Evolutionary conservation across 805 yeast species (phyloP).

Genomic region (Wickerhamiella bombiphila): DNA sequence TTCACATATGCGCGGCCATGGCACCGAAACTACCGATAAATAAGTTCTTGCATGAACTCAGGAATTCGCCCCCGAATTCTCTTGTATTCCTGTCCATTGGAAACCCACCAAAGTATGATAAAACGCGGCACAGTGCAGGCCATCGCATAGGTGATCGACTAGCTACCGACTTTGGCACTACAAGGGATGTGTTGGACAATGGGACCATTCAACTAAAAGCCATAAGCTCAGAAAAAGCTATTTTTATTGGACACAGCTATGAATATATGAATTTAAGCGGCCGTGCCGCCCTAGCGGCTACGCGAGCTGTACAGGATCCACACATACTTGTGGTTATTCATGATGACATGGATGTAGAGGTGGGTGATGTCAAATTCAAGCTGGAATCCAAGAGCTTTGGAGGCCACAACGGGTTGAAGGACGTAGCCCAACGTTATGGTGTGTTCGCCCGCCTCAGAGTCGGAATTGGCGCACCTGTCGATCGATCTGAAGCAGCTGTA

Average conservation of each 20-base stretch:
- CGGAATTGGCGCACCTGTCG: constrained; percentile 61
- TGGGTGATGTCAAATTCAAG: constrained; percentile 55
- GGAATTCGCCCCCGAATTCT: constrained; percentile 8
- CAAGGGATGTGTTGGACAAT: constrained; percentile 7
- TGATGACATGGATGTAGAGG: constrained; percentile 57
- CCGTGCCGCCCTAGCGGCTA: constrained; percentile 26
- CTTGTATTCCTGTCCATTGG: constrained; percentile 39
- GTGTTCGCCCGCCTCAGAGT: constrained; percentile 52
- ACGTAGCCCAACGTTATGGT: constrained; percentile 34
- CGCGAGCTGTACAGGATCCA: constrained; percentile 15
- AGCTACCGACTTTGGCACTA: constrained; percentile 1
- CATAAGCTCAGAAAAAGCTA: constrained; percentile 6
- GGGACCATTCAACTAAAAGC: constrained; percentile 3
- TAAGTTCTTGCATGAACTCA: constrained; percentile 12
- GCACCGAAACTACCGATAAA: constrained; percentile 13
- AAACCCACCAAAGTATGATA: constrained; percentile 48
- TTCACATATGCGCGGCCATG: constrained; percentile 7
- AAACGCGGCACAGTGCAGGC: constrained; percentile 71
- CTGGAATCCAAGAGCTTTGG: constrained; percentile 46
- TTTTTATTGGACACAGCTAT: constrained; percentile 37
- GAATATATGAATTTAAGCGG: constrained; percentile 65
- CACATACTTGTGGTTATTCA: constrained; percentile 41
- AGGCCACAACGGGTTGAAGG: constrained; percentile 75
- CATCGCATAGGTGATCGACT: constrained; percentile 25
- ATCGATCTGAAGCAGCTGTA: constrained; percentile 32